Evolutionary conservation across 1,284 basidiomycete species (phyloP).

Genomic region (Psilocybe mexicana): DNA sequence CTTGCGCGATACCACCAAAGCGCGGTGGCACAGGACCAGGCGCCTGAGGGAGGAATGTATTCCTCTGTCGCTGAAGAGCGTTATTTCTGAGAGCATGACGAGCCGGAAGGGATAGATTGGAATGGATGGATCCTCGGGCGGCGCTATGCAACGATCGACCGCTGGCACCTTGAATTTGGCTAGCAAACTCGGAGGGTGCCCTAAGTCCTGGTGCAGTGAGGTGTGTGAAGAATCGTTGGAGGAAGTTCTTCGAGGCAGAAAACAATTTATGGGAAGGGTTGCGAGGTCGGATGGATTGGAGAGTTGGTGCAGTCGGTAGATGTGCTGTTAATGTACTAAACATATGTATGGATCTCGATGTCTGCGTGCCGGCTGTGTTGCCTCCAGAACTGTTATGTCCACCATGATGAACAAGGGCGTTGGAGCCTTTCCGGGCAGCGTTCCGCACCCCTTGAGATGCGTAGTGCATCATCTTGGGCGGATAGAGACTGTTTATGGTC

Average conservation of each 20-base stretch:
- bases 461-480: conserved; percentile 45
- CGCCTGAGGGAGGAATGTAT: conserved; percentile 54
- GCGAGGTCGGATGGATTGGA: conserved; percentile 24
- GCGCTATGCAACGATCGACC: conserved; percentile 42
- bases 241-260: conserved; percentile 51
- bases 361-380: conserved; percentile 19
- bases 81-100: conserved; percentile 41
- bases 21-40: conserved; percentile 45
- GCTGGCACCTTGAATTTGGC: conserved; percentile 22
- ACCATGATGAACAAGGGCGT: conserved; percentile 28
- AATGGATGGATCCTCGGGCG: conserved; percentile 41
- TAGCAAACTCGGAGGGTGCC: conserved; percentile 31
- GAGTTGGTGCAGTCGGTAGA: conserved; percentile 28
- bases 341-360: conserved; percentile 46
- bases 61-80: conserved; percentile 40
- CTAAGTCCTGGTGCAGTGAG: conserved; percentile 58
- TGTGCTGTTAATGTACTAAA: conserved; percentile 24
- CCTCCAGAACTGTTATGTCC: conserved; percentile 28
- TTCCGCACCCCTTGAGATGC: conserved; percentile 53
- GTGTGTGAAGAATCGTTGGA: conserved; percentile 56
- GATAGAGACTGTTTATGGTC: conserved; percentile 10
- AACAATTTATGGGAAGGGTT: conserved; percentile 49
- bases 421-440: conserved; percentile 34
- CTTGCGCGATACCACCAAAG: conserved; percentile 49
- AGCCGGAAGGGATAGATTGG: conserved; percentile 53